Base-by-base conservation (phyloP, 2,329 filamentous ascomycete genomes). In the Sarocladium strictum region DNA sequence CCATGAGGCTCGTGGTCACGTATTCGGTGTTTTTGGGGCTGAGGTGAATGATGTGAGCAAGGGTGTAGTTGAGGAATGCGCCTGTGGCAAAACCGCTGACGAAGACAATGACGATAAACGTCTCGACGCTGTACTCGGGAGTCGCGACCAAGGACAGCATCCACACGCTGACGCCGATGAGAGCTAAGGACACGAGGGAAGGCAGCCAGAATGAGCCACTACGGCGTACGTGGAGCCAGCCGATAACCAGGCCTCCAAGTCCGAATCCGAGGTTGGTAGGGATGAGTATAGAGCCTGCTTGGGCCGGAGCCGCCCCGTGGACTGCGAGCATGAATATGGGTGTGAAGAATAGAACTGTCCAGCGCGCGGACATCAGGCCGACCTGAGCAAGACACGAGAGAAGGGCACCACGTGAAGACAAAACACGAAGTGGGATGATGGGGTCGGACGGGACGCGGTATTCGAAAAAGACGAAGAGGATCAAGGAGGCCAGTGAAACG, bases 181-280 rank as follows among this genome's bases (percentile, higher is more conserved):
- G 64, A 1, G 74, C 62, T 60, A 88, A 81, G 1, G 83, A 76
- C 2, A 85, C 60, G 2, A 90, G 58, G 45, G 75, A 81, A 2
- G 86, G 77, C 54, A 80, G 61, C 73, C 87, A 95, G 68, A 90
- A 96, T 59, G 85, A 86, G 1, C 87, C 86, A 1, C 77, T 74
- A 19, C 86, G 83, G 19, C 83, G 83, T 61, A 95, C 86, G 65
- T 95, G 90, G 15, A 94, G 71, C 69, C 80, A 83, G 9, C 90
- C 90, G 14, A 87, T 85, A 3, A 89, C 59, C 0, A 95, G 69
- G 0, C 89, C 88, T 23, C 90, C 90, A 2, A 80, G 61, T 1
- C 84, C 89, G 63, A 95, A 95, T 1, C 89, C 90, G 5, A 83
- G 65, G 67, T 95, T 95, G 0, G 90, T 94, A 0, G 90, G 89